Evolutionary conservation across 1,284 basidiomycete species (phyloP), one percentile per base, ranked within the genome.

Genomic region (Termitomyces sp.): DNA sequence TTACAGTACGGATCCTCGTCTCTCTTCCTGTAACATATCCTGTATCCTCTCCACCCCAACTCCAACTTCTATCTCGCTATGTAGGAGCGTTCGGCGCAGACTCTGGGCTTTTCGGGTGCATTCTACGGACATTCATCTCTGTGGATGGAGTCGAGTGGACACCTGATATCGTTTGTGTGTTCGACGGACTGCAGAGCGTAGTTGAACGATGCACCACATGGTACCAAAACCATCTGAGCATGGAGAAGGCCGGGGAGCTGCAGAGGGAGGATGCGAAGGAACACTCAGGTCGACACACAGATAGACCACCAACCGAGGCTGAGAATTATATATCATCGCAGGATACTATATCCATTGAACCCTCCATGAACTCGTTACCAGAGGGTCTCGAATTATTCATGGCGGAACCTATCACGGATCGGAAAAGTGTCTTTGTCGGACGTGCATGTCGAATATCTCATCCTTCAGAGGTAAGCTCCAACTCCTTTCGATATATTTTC

Each of bases 41-140:
- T 0, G 68, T 77, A 7, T 69, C 76, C 1, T 78, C 83, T 10
- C 81, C 90, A 8, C 92, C 92, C 1, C 90, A 93, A 64, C 76
- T 95, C 0, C 91, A 94, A 66, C 79, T 96, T 0, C 77, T 95
- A 24, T 94, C 92, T 3, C 81, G 84, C 42, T 96, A 95, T 69
- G 81, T 96, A 31, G 93, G 93, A 1, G 75, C 84, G 6, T 94
- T 85, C 62, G 81, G 84, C 26, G 84, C 87, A 2, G 88, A 91
- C 61, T 70, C 86, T 2, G 67, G 69, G 21, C 76, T 93, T 15
- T 92, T 94, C 66, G 91, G 91, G 17, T 80, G 81, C 8, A 78
- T 94, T 33, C 78, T 94, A 8, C 82, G 88, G 38, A 94, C 90
- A 0, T 95, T 84, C 69, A 92, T 94, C 56, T 90, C 91, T 1